Percentiles rank a stretch among this genome's conserved stretches.
Conservation (phyloP, 1,284 basidiomycete genomes). For the Pseudozyma sp. region DNA sequence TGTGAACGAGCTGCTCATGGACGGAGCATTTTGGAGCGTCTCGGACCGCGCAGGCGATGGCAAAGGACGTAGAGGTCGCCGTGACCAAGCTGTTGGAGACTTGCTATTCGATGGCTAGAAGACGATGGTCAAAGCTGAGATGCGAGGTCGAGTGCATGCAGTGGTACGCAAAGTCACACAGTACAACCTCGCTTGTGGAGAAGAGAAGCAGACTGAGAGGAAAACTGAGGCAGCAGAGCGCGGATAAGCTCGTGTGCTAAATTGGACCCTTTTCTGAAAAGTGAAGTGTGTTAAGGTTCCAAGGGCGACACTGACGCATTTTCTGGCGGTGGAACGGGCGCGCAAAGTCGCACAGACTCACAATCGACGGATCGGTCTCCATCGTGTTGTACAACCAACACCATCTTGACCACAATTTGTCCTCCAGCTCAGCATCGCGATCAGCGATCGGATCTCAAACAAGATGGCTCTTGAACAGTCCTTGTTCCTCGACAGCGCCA, state of each 20-base stretch:
- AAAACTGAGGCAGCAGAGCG: background rate
- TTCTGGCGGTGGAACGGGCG: no score
- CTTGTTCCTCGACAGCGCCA: conserved; percentile 59
- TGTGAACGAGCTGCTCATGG: background rate
- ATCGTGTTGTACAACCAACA: no score
- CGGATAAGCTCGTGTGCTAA: conserved; percentile 1
- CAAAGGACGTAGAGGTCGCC: no score
- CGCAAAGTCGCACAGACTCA: no score
- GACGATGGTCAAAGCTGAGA: conserved; percentile 1
- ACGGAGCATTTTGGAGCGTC: background rate
- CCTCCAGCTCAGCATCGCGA: no score
- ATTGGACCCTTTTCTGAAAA: background rate
- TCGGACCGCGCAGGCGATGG: background rate
- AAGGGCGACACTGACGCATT: no score
- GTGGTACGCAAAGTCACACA: background rate
- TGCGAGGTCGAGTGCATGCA: conserved; percentile 3
- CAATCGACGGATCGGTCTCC: no score
- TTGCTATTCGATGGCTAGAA: background rate
- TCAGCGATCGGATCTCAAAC: background rate
- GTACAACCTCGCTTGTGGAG: conserved; percentile 1
- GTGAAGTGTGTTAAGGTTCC: no score
- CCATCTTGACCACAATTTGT: no score
- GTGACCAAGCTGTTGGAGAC: no score
- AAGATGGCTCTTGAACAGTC: conserved; percentile 48
- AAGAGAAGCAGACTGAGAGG: background rate